Evolutionary conservation across 202 grass and related monocot species (phyloP).

Genomic region (Bolboschoenoplectus hybrid): DNA sequence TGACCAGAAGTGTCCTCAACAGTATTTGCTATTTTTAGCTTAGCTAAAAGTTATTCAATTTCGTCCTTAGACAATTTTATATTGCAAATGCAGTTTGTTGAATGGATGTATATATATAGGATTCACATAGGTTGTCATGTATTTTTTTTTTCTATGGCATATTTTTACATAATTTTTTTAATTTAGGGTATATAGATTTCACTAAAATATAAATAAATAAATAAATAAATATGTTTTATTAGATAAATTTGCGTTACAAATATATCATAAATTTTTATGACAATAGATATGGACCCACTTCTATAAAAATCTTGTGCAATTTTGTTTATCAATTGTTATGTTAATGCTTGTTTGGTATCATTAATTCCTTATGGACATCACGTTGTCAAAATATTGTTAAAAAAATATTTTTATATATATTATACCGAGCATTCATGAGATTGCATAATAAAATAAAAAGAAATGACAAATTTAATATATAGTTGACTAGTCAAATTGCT

Average conservation of each 20-base stretch:
- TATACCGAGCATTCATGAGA: background rate
- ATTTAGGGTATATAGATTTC: background rate
- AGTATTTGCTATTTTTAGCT: conserved; percentile 17
- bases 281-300: too few relatives aligned
- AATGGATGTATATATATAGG: too few relatives aligned
- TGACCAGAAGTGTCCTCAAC: background rate
- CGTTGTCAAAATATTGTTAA: background rate
- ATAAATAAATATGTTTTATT: too few relatives aligned
- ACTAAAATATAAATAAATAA: too few relatives aligned
- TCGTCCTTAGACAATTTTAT: background rate
- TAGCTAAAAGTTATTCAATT: background rate
- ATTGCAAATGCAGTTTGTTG: background rate
- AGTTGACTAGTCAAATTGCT: background rate
- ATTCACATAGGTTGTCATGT: too few relatives aligned
- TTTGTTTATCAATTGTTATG: background rate
- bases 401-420: background rate
- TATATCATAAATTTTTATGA: too few relatives aligned
- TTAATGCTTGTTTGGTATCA: background rate
- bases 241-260: too few relatives aligned
- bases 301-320: background rate
- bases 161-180: too few relatives aligned
- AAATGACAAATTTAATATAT: background rate
- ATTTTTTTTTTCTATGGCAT: too few relatives aligned
- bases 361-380: background rate
- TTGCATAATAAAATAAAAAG: background rate